Conservation (phyloP, 202 grass and related monocot species). For the Setaria viridis region DNA sequence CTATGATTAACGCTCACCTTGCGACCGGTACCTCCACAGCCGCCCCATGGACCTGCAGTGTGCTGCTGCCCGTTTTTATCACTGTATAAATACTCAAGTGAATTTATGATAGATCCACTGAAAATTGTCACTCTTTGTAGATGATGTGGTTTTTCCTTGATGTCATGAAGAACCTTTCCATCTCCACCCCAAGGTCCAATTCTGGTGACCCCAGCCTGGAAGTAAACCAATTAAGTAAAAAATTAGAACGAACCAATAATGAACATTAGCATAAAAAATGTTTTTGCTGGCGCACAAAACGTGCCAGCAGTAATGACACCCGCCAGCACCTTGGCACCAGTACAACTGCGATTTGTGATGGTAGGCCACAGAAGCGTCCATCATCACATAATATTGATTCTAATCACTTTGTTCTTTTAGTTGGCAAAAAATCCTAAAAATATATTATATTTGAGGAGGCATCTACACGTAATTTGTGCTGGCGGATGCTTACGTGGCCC, state of each 20-base stretch:
- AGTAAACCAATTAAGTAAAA: background rate
- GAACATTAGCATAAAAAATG: too few relatives aligned
- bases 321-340: too few relatives aligned
- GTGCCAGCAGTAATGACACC: too few relatives aligned
- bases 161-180: background rate
- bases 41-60: background rate
- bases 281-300: too few relatives aligned
- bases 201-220: background rate
- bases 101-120: background rate
- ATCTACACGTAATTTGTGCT: too few relatives aligned
- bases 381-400: too few relatives aligned
- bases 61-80: background rate
- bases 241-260: background rate
- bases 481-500: too few relatives aligned
- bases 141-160: background rate
- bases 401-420: too few relatives aligned
- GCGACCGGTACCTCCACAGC: background rate
- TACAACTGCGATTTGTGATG: too few relatives aligned
- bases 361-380: too few relatives aligned
- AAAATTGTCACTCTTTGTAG: background rate
- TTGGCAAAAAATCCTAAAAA: too few relatives aligned
- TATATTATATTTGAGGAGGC: too few relatives aligned
- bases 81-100: background rate
- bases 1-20: background rate
- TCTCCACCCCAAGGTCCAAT: background rate